Evolutionary conservation across 208 protist species (phyloP).

Genomic region (Leishmania amazonensis): DNA sequence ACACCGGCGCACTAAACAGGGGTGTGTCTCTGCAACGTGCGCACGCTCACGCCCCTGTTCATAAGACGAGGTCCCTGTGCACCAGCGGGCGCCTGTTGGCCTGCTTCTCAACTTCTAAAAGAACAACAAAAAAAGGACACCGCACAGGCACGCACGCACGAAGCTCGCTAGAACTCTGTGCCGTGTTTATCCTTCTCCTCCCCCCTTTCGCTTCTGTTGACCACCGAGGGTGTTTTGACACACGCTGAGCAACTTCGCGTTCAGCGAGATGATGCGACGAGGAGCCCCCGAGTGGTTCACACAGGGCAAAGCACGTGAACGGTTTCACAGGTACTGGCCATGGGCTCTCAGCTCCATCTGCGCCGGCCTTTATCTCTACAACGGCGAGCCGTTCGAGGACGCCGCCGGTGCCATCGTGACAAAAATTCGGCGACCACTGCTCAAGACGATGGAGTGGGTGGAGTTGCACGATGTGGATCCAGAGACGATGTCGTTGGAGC

Average conservation of each 20-base stretch:
- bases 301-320: conserved; percentile 73
- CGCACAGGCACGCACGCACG: neutral
- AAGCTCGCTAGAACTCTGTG: neutral
- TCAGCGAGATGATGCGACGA: conserved; percentile 63
- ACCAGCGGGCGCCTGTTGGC: neutral
- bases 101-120: neutral
- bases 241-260: neutral
- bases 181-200: neutral
- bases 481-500: conserved; percentile 87
- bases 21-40: neutral
- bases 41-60: neutral
- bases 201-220: neutral
- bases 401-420: conserved; percentile 72
- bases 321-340: conserved; percentile 86
- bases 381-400: conserved; percentile 90
- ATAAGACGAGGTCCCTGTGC: neutral
- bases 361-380: conserved; percentile 81
- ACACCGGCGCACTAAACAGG: neutral
- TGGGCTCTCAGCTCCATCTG: conserved; percentile 84
- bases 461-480: conserved; percentile 90
- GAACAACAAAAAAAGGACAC: no score
- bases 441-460: conserved; percentile 89
- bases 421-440: conserved; percentile 77
- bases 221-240: neutral
- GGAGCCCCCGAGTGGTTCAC: conserved; percentile 85